phyloP scores from a whole-genome alignment of 179 eudicot species.

The Spergularia azorica region DNA sequence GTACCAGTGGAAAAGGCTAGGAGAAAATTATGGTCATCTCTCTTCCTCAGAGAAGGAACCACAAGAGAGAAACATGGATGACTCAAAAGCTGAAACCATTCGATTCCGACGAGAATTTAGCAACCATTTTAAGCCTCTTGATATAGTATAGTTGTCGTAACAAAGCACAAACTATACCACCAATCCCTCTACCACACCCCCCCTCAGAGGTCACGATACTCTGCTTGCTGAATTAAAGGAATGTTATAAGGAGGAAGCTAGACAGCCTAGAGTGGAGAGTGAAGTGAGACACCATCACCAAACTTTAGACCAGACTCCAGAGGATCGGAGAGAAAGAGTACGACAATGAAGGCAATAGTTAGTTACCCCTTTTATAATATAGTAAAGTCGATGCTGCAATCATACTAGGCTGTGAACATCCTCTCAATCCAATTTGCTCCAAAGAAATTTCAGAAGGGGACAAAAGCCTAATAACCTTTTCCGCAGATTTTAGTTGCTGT shows the following conservation, averaged over 20 bases:
- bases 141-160: no score
- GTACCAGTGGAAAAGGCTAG: no score
- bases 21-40: no score
- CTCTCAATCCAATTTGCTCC: conserved; percentile 20
- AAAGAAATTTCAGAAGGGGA: conserved; percentile 39
- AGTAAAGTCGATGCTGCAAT: conserved; percentile 74
- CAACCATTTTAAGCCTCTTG: no score
- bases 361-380: conserved; percentile 28
- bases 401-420: conserved; percentile 55
- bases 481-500: conserved; percentile 59
- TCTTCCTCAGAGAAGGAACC: neutral
- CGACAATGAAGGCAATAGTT: neutral
- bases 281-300: neutral
- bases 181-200: no score
- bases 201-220: no score
- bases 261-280: neutral
- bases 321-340: neutral
- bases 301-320: neutral
- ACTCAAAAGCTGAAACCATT: no score
- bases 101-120: no score
- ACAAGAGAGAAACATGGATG: neutral
- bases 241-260: neutral
- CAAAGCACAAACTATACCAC: no score
- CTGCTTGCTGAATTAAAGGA: no score
- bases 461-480: conserved; percentile 52